These are phyloP conservation scores for Pseudozyma sp. DNA, from an alignment of 1,284 basidiomycete genomes.

Conservation along the genomic window DNA sequence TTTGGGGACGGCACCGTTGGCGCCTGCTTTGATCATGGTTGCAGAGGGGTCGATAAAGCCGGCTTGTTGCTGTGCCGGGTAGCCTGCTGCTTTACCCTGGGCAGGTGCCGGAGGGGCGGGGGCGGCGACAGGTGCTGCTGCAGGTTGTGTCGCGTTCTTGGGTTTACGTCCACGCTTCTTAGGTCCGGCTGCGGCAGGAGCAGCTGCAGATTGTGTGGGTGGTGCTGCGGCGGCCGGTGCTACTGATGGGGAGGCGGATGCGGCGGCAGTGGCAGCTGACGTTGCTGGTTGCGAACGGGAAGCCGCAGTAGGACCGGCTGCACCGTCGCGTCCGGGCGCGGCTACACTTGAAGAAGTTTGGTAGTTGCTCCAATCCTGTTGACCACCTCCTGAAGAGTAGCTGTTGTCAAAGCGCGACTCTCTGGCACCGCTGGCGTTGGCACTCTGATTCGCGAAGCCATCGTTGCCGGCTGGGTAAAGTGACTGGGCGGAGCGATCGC, in stretches of 20 bases:
- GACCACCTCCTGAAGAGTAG: conserved; percentile 31
- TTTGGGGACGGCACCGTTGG: conserved; percentile 28
- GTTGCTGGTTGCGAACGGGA: conserved; percentile 25
- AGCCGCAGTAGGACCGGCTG: conserved; percentile 15
- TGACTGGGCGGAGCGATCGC: conserved; percentile 33
- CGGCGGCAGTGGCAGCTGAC: conserved; percentile 13
- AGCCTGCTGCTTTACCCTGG: conserved; percentile 14
- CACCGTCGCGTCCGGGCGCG: conserved; percentile 1
- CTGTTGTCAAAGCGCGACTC: conserved; percentile 36
- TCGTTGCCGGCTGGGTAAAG: conserved; percentile 26
- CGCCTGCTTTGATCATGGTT: conserved; percentile 38
- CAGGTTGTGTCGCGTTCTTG: conserved; percentile 26
- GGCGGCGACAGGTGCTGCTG: conserved; percentile 9
- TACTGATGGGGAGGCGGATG: conserved; percentile 22
- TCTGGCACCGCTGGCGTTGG: conserved; percentile 7
- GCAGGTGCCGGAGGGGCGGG: conserved; percentile 11
- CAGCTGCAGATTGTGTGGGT: conserved; percentile 3
- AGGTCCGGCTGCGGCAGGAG: conserved; percentile 2
- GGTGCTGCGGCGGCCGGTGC: conserved; percentile 10
- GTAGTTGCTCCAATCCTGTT: conserved; percentile 48
- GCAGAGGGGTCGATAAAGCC: conserved; percentile 41
- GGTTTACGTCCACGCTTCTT: conserved; percentile 47
- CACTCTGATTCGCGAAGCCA: conserved; percentile 13
- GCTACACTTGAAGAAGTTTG: conserved; percentile 16
- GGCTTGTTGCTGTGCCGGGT: conserved; percentile 23